These are phyloP conservation scores for Cryptosporidium tyzzeri DNA, from an alignment of 169 alveolate species.

Conservation along the genomic window DNA sequence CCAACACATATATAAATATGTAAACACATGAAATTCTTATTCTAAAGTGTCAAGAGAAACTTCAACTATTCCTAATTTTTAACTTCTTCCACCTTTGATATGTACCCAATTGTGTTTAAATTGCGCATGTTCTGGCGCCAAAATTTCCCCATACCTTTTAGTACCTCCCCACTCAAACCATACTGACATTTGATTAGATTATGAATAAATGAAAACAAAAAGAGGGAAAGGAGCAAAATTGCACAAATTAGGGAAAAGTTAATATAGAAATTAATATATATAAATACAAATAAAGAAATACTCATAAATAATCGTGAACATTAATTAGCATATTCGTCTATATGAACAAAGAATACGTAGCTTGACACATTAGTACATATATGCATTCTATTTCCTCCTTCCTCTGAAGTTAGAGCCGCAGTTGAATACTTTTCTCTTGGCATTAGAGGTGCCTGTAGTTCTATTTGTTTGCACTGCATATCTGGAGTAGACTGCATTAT, in stretches of 20 bases:
- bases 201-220: neutral
- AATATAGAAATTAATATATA: neutral
- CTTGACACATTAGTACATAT: neutral
- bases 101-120: slow-evolving; percentile 9
- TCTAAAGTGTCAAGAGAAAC: slow-evolving; percentile 7
- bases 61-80: neutral
- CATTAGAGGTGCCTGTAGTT: neutral
- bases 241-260: neutral
- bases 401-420: neutral
- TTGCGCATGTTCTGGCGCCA: slow-evolving; percentile 67
- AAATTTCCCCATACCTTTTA: slow-evolving; percentile 30
- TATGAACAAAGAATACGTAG: neutral
- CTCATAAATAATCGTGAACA: neutral
- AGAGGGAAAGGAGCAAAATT: neutral
- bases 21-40: slow-evolving; percentile 4
- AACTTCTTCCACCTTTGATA: neutral
- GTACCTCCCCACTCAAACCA: slow-evolving; percentile 51
- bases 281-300: neutral
- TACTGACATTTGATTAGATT: neutral
- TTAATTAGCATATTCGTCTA: neutral
- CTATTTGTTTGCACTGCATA: neutral
- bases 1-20: neutral
- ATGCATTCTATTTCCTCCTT: neutral
- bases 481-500: neutral
- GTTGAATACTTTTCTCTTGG: neutral